Conservation (phyloP, 495 filamentous ascomycete genomes). For the Xylaria longipes region DNA sequence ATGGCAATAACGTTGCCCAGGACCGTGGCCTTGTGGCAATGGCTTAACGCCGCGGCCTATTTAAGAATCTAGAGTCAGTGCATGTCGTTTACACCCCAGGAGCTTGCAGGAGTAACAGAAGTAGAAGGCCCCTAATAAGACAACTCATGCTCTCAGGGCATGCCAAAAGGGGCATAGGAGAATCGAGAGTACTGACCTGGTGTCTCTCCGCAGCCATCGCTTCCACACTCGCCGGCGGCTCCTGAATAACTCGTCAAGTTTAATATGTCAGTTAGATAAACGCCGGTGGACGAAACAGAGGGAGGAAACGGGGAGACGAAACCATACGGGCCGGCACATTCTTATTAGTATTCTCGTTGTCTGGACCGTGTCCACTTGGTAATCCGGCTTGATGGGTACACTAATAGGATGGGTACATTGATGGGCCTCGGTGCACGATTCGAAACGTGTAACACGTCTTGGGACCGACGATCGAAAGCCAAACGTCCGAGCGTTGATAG, state of each 20-base stretch:
- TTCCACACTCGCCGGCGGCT: slow-evolving; percentile 5
- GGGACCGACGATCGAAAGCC: background rate
- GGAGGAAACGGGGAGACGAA: background rate
- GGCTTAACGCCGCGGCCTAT: slow-evolving; percentile 22
- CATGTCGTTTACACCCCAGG: background rate
- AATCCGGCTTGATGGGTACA: slow-evolving; percentile 10
- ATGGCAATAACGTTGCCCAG: slow-evolving; percentile 60
- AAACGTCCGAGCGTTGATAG: slow-evolving; percentile 21
- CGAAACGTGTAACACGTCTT: slow-evolving; percentile 20
- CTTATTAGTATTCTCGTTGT: slow-evolving; percentile 7
- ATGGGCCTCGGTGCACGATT: slow-evolving; percentile 13
- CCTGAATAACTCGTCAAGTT: background rate
- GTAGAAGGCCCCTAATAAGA: background rate
- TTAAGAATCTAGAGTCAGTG: background rate
- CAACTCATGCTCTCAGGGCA: background rate
- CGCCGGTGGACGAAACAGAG: background rate
- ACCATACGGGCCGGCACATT: background rate
- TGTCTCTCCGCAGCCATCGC: slow-evolving; percentile 15
- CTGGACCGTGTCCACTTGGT: background rate
- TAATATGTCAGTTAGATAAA: background rate
- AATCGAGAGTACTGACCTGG: slow-evolving; percentile 11
- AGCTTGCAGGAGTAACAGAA: background rate
- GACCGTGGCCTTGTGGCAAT: slow-evolving; percentile 47
- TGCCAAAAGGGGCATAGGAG: background rate
- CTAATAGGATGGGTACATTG: slow-evolving; percentile 13